These are phyloP conservation scores for Xylariaceae sp. DNA, from an alignment of 2,329 filamentous ascomycete species.

Conservation along the genomic window DNA sequence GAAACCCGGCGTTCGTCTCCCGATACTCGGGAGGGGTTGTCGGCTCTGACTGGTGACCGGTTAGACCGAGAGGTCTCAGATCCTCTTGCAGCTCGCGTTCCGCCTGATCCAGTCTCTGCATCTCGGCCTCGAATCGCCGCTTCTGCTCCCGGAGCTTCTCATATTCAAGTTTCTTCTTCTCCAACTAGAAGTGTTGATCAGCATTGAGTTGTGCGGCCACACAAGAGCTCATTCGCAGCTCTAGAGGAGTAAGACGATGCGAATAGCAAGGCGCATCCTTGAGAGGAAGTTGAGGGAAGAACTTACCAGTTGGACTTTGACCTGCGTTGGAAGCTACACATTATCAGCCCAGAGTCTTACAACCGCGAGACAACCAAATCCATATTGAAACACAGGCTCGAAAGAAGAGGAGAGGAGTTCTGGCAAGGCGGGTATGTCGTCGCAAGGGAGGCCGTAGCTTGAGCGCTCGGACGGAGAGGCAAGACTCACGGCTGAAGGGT, in stretches of 20 bases:
- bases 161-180: slow-evolving; percentile 90
- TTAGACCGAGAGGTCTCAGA: slow-evolving; percentile 51
- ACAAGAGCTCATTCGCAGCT: not conserved
- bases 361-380: slow-evolving; percentile 28
- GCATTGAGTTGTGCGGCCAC: slow-evolving; percentile 17
- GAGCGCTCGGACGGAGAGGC: slow-evolving; percentile 9
- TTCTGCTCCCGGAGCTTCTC: slow-evolving; percentile 86
- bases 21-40: slow-evolving; percentile 93
- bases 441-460: slow-evolving; percentile 5
- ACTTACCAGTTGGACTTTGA: slow-evolving; percentile 67
- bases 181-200: slow-evolving; percentile 60
- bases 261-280: not conserved
- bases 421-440: slow-evolving; percentile 19
- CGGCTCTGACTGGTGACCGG: slow-evolving; percentile 84
- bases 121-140: slow-evolving; percentile 83
- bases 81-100: slow-evolving; percentile 81
- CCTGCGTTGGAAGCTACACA: slow-evolving; percentile 27
- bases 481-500: slow-evolving; percentile 36
- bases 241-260: not conserved
- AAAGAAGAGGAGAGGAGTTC: slow-evolving; percentile 12
- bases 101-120: slow-evolving; percentile 82
- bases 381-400: slow-evolving; percentile 30
- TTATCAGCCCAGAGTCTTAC: slow-evolving; percentile 30
- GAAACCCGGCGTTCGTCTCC: slow-evolving; percentile 65
- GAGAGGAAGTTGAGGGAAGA: slow-evolving; percentile 3